phyloP scores from a whole-genome alignment of 257 asterid species.

The Leptodermis oblonga region DNA sequence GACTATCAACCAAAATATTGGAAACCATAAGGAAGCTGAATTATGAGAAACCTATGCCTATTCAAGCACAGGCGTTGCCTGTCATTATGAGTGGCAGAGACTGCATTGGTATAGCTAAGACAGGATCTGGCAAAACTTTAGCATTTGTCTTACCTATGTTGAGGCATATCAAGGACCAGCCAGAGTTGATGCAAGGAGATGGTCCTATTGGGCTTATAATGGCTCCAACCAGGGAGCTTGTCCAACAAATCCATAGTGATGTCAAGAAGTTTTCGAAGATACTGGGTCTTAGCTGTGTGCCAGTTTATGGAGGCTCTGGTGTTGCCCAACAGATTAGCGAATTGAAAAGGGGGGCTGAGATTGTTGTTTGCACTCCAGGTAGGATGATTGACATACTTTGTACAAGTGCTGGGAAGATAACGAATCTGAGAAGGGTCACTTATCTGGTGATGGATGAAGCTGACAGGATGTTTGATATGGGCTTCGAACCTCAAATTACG shows the following conservation, averaged over 20 bases:
- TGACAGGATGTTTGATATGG: slow-evolving; percentile 95
- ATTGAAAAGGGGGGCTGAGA: slow-evolving; percentile 84
- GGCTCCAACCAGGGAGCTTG: slow-evolving; percentile 97
- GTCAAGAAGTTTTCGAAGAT: slow-evolving; percentile 69
- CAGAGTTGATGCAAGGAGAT: slow-evolving; percentile 74
- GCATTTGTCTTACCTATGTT: slow-evolving; percentile 93
- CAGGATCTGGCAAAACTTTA: slow-evolving; percentile 89
- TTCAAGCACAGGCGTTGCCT: slow-evolving; percentile 92
- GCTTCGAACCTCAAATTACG: slow-evolving; percentile 91
- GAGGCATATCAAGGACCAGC: slow-evolving; percentile 90
- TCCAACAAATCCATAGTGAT: slow-evolving; percentile 82
- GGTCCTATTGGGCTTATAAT: slow-evolving; percentile 89
- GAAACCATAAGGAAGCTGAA: slow-evolving; percentile 70
- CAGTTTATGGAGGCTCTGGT: slow-evolving; percentile 92
- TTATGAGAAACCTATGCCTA: slow-evolving; percentile 75
- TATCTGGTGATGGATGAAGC: slow-evolving; percentile 97
- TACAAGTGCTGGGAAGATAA: slow-evolving; percentile 83
- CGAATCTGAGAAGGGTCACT: slow-evolving; percentile 85
- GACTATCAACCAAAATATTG: slow-evolving; percentile 70
- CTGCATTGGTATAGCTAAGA: slow-evolving; percentile 89
- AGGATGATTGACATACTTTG: slow-evolving; percentile 91
- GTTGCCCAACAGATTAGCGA: slow-evolving; percentile 93
- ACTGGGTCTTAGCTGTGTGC: slow-evolving; percentile 73
- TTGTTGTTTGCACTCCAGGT: slow-evolving; percentile 93
- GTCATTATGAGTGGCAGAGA: slow-evolving; percentile 91